Percentiles rank a stretch among this genome's conserved stretches.
phyloP scores from a whole-genome alignment of 2,329 filamentous ascomycete genomes.

The Alternaria burnsii region DNA sequence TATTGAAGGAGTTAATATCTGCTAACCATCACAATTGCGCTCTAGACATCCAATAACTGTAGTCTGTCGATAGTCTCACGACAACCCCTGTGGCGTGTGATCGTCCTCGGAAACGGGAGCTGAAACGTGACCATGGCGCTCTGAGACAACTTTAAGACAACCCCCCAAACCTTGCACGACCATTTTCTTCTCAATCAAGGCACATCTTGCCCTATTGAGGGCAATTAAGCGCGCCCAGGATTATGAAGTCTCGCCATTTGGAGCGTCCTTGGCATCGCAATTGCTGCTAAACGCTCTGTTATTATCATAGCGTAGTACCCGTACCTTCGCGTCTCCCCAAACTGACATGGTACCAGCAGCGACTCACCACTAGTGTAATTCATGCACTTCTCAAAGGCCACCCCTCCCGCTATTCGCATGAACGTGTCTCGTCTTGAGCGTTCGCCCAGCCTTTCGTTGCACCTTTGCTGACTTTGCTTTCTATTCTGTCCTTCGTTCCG shows the following conservation, averaged over 20 bases:
- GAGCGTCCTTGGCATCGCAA: conserved; percentile 16
- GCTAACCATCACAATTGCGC: background rate
- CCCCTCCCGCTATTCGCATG: conserved; percentile 41
- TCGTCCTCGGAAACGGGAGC: conserved; percentile 37
- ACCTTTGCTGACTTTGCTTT: conserved; percentile 42
- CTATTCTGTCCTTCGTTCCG: conserved; percentile 47
- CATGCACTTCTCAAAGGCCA: conserved; percentile 50
- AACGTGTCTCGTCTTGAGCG: conserved; percentile 47
- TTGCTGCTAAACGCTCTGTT: conserved; percentile 39
- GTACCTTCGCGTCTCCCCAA: conserved; percentile 42
- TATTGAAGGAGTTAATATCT: conserved; percentile 12
- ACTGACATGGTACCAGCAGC: conserved; percentile 47
- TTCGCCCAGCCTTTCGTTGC: conserved; percentile 47
- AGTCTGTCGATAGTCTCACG: conserved; percentile 30
- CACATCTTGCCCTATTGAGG: conserved; percentile 24
- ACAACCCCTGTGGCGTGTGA: conserved; percentile 40
- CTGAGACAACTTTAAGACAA: conserved; percentile 51
- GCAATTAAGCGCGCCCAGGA: conserved; percentile 28
- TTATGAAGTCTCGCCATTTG: conserved; percentile 26
- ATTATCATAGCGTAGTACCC: conserved; percentile 26
- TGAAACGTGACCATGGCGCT: conserved; percentile 44
- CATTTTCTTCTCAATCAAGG: conserved; percentile 30
- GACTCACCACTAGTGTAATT: conserved; percentile 48
- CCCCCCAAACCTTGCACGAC: conserved; percentile 32
- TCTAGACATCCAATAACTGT: conserved; percentile 23